These are phyloP conservation scores for Dactylellina haptotyla DNA, from an alignment of 2,329 filamentous ascomycete species.

Conservation along the genomic window DNA sequence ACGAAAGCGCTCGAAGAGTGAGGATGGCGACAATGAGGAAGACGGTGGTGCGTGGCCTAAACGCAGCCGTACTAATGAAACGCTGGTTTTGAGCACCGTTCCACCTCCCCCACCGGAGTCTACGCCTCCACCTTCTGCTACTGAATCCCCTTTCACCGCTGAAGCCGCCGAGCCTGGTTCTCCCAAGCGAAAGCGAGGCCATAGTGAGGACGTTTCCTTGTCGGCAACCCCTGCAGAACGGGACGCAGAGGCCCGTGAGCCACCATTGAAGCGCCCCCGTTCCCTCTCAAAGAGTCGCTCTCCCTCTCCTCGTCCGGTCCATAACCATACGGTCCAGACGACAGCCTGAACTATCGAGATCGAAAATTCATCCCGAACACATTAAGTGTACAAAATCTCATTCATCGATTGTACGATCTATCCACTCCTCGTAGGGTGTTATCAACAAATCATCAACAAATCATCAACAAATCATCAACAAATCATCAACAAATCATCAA, in stretches of 20 bases:
- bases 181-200: constrained; percentile 29
- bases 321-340: constrained; percentile 12
- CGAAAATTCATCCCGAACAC: neutral
- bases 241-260: neutral
- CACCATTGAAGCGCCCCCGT: constrained; percentile 39
- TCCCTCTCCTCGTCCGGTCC: constrained; percentile 25
- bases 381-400: constrained; percentile 15
- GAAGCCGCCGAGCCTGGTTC: constrained; percentile 10
- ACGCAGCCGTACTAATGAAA: constrained; percentile 50
- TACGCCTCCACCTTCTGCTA: constrained; percentile 3
- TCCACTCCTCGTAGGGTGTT: too few relatives aligned
- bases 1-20: constrained; percentile 34
- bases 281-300: constrained; percentile 39
- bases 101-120: constrained; percentile 34
- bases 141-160: neutral
- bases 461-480: neutral
- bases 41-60: constrained; percentile 36
- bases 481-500: neutral
- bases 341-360: constrained; percentile 22
- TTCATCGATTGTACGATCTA: too few relatives aligned
- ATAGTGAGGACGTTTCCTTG: neutral
- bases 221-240: constrained; percentile 13
- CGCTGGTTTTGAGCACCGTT: constrained; percentile 39
- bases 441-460: too few relatives aligned
- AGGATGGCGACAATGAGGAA: constrained; percentile 10